Percentiles rank a stretch among this genome's conserved stretches.
These are phyloP conservation scores for Sporisorium reilianum DNA, from an alignment of 1,284 basidiomycete species.

Conservation along the genomic window DNA sequence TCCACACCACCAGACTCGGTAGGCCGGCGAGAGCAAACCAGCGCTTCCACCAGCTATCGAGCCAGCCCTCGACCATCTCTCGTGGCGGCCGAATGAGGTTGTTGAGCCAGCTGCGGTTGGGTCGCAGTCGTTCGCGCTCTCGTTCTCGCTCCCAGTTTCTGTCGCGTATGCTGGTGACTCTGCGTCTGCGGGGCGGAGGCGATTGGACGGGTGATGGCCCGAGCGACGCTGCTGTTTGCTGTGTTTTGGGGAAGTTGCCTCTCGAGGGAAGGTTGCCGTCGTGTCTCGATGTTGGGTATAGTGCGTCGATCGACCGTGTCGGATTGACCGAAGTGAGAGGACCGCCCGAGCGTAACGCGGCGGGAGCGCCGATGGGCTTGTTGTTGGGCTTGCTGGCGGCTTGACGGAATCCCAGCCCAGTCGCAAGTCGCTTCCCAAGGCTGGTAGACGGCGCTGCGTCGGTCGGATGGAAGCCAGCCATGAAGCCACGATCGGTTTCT, in stretches of 20 bases:
- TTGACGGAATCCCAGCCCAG: constrained; percentile 38
- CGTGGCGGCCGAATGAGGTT: constrained; percentile 70
- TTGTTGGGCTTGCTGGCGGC: constrained; percentile 12
- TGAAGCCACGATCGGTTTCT: constrained; percentile 25
- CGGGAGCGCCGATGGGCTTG: constrained; percentile 6
- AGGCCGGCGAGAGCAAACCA: constrained; percentile 72
- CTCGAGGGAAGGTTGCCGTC: background rate
- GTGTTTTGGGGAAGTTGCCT: constrained; percentile 9
- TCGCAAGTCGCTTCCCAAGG: constrained; percentile 37
- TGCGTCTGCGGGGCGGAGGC: constrained; percentile 27
- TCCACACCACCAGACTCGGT: constrained; percentile 73
- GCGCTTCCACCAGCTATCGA: constrained; percentile 72
- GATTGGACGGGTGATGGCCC: constrained; percentile 43
- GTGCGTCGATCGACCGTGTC: constrained; percentile 15
- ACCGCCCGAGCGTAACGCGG: constrained; percentile 6
- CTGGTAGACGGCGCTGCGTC: constrained; percentile 30
- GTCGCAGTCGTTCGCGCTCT: constrained; percentile 28
- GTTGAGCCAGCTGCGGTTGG: constrained; percentile 47
- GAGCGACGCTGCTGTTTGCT: constrained; percentile 11
- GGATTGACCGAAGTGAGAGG: constrained; percentile 5
- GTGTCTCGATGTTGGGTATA: constrained; percentile 19
- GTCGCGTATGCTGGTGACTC: constrained; percentile 46
- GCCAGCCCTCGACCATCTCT: constrained; percentile 71
- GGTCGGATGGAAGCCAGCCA: constrained; percentile 25
- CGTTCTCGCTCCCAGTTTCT: constrained; percentile 45